Evolutionary conservation across 768 basidiomycete genomes (phyloP).

Genomic region (Boletus fagicola): DNA sequence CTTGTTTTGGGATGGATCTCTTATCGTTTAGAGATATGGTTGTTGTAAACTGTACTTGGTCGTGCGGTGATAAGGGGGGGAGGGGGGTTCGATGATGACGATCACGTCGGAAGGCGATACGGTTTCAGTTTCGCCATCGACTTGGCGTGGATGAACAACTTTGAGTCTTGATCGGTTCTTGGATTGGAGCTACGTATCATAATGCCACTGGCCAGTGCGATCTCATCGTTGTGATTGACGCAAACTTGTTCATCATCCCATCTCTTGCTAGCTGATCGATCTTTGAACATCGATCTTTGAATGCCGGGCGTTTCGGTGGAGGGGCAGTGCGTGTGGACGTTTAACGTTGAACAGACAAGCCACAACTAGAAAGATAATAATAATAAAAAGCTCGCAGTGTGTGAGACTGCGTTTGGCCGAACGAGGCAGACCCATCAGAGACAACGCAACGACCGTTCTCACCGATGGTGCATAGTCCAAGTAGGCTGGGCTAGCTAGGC

Average conservation of each 20-base stretch:
- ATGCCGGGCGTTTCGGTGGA: background rate
- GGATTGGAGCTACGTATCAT: background rate
- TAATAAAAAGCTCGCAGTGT: too few relatives aligned
- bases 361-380: background rate
- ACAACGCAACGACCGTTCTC: background rate
- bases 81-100: background rate
- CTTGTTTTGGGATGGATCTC: background rate
- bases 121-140: too few relatives aligned
- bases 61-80: slow-evolving; percentile 4
- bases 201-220: background rate
- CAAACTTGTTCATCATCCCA: background rate
- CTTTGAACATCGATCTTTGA: background rate
- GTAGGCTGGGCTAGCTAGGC: too few relatives aligned
- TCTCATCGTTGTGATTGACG: background rate
- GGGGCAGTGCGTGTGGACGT: too few relatives aligned
- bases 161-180: too few relatives aligned
- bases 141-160: background rate
- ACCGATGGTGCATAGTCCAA: background rate
- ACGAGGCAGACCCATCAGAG: background rate
- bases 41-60: background rate
- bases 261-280: background rate
- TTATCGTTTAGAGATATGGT: background rate
- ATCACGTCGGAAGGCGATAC: slow-evolving; percentile 15
- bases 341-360: background rate
- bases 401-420: background rate